These are phyloP conservation scores for Plectosphaerella cucumerina DNA, from an alignment of 2,329 filamentous ascomycete genomes.

Conservation along the genomic window DNA sequence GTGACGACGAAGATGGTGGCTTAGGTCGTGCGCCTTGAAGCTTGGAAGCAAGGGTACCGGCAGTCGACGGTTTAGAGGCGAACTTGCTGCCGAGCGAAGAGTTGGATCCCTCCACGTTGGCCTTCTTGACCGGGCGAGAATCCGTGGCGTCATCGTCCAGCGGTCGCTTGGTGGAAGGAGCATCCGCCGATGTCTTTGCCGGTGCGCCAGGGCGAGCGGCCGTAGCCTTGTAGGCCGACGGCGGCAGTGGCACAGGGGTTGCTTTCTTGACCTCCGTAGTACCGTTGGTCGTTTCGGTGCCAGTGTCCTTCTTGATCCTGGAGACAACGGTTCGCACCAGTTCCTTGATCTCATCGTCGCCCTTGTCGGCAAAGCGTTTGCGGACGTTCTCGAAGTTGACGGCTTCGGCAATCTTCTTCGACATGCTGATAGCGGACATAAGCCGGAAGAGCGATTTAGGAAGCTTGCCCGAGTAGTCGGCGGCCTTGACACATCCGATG, in stretches of 20 bases:
- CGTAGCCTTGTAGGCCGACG: constrained; percentile 3
- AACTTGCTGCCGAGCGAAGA: constrained; percentile 35
- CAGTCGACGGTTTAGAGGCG: constrained; percentile 26
- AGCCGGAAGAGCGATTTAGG: constrained; percentile 55
- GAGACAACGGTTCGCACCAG: constrained; percentile 54
- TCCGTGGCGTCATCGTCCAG: constrained; percentile 35
- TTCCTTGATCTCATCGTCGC: constrained; percentile 59
- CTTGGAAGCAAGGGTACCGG: constrained; percentile 19
- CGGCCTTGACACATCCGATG: constrained; percentile 47
- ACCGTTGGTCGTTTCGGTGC: constrained; percentile 18
- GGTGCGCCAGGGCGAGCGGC: background rate
- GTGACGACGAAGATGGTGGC: constrained; percentile 21
- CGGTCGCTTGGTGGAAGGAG: constrained; percentile 27
- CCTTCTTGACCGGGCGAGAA: constrained; percentile 35
- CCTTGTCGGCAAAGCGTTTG: constrained; percentile 59
- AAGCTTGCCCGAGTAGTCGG: constrained; percentile 48
- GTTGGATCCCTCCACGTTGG: constrained; percentile 33
- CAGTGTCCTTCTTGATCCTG: constrained; percentile 36
- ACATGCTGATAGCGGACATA: constrained; percentile 58
- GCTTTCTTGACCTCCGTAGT: constrained; percentile 16
- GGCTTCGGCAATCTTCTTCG: constrained; percentile 57
- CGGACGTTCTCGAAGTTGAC: constrained; percentile 64
- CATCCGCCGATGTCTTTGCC: constrained; percentile 11
- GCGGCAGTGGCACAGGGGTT: background rate
- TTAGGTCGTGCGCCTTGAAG: constrained; percentile 22